Conservation (phyloP, 2,329 filamentous ascomycete species). For the Ophiostoma himal-ulmi region DNA sequence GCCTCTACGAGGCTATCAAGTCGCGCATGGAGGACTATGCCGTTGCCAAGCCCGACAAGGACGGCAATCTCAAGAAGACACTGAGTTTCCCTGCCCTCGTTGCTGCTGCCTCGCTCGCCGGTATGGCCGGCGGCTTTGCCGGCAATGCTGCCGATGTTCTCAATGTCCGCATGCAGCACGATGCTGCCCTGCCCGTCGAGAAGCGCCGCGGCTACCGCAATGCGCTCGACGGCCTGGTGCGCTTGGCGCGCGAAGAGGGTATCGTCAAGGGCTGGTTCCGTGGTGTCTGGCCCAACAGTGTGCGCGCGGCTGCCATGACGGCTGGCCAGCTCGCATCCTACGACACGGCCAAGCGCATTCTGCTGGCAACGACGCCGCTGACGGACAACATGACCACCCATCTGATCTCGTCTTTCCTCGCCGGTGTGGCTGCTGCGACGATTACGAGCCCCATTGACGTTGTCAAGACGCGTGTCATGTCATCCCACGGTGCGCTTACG, state of each 20-base stretch:
- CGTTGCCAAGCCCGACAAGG: conserved; percentile 18
- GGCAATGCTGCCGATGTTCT: conserved; percentile 95
- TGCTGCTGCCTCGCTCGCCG: conserved; percentile 74
- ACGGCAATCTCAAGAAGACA: conserved; percentile 31
- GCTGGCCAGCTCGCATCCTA: conserved; percentile 78
- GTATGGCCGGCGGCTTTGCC: conserved; percentile 79
- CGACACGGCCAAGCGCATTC: conserved; percentile 68
- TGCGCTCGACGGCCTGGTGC: conserved; percentile 76
- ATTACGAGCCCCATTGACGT: conserved; percentile 82
- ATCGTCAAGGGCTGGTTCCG: conserved; percentile 64
- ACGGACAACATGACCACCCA: conserved; percentile 69
- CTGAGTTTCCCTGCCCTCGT: conserved; percentile 68
- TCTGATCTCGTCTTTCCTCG: conserved; percentile 69
- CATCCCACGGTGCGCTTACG: conserved; percentile 46
- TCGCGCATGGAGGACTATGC: conserved; percentile 48
- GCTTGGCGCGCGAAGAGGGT: conserved; percentile 86
- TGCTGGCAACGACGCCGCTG: conserved; percentile 62
- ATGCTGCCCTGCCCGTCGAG: conserved; percentile 64
- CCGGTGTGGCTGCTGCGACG: conserved; percentile 77
- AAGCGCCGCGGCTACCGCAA: conserved; percentile 84
- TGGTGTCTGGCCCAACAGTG: conserved; percentile 76
- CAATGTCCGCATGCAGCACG: conserved; percentile 98
- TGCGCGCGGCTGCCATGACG: conserved; percentile 81
- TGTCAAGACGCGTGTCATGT: conserved; percentile 86
- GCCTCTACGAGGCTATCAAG: conserved; percentile 93